Base-by-base conservation (phyloP, 345 rosid genomes). In the Mangifera indica region DNA sequence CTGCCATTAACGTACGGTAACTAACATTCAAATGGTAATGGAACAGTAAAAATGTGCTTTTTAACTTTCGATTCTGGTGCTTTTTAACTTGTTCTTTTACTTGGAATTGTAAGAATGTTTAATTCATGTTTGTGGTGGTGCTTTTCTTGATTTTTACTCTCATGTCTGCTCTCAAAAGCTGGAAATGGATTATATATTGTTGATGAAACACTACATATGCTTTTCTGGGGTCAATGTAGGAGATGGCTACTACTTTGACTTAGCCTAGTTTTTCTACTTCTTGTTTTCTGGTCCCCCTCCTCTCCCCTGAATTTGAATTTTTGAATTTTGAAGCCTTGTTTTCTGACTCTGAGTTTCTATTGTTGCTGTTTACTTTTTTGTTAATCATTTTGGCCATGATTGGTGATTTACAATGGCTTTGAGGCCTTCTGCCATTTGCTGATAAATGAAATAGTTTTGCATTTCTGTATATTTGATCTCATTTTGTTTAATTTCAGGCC, bases 401-500 rank as follows among this genome's bases (percentile, higher is more conserved):
- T 48, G 69, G 1, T 12, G 42, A 22, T 65, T 40, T 25, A 52
- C 55, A 45, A 24, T 48, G 15, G 48, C 34, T 44, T 26, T 13
- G n/a, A 3, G 20, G 34, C n/a, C 15, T 45, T 44, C 24, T 11
- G 32, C 7, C 12, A 1, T 45, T 10, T 13, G 24, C 7, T 63
- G 20, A 14, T 22, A 44, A 34, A 32, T 60, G 46, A 21, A 5
- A 21, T 10, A 44, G 69, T 48, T 25, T 14, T 15, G 54, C 29
- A 34, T 21, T 37, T 24, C 9, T 10, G 26, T 11, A n/a, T 70
- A 25, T 44, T 37, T 58, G 59, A 18, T 51, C 26, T 65, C 17
- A 53, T 48, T 22, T n/a, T 11, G 3, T 9, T 52, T 0, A 61
- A 32, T 17, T 71, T 68, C 74, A 92, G 97, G 88, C 97, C 14